Percentiles rank a stretch among this genome's conserved stretches.
phyloP scores from a whole-genome alignment of 129 eudicot species.

The carrot (Daucus carota) region DH1_v3.0 NC_030381.2:55983501-55984000 shows the following conservation, averaged over 20 bases:
- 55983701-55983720: neutral
- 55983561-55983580: slow-evolving; percentile 38
- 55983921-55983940: neutral
- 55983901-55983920: neutral
- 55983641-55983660: neutral
- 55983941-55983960: neutral
- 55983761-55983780: neutral
- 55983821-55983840: neutral
- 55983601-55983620: neutral
- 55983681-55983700: neutral
- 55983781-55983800: neutral
- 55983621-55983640: neutral
- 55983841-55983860: neutral
- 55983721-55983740: neutral
- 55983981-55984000: neutral
- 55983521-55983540: slow-evolving; percentile 85
- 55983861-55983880: neutral
- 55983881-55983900: neutral
- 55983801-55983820: neutral
- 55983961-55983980: neutral
- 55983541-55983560: slow-evolving; percentile 82
- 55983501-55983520: slow-evolving; percentile 91
- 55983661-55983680: neutral
- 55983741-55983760: neutral
- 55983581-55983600: neutral